Base-by-base conservation (phyloP, 169 alveolate genomes). In the Cytauxzoon felis region DNA sequence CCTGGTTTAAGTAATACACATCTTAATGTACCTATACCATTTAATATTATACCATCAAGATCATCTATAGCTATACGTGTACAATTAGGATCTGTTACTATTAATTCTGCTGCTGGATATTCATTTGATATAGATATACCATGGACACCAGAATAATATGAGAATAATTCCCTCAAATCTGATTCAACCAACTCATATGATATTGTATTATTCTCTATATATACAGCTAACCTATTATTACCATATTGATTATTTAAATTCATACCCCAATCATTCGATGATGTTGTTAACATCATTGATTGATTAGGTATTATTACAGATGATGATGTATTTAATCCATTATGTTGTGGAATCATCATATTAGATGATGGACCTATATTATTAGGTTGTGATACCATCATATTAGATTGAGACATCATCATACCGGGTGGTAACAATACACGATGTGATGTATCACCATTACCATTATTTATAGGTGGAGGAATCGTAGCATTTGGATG, bases 121-220 rank as follows among this genome's bases (percentile, higher is more conserved):
- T 67, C 26, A 30, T 42, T 43, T 7, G 59, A 27, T 29, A 73
- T 29, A 16, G 67, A 19, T 11, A 73, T 2, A 21, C 21, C 26
- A 27, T 52, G 6, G 0, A 59, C 60, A 36, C 79, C 84, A 11
- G 78, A 61, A 36, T 51, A 73, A 38, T 73, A 36, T 8, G 60
- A 47, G 27, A 73, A 73, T 40, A 73, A 57, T 65, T 73, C 84
- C 78, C 61, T 33, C 2, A 73, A 36, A 50, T 73, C 84, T 21
- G 42, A 29, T 26, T 73, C 79, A 3, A 73, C 54, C 16, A 73
- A 30, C 0, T 50, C 67, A 72, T 21, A 73, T 19, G 57, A 38
- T 33, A 30, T 33, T 30, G 18, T 54, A 4, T 69, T 59, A 53
- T 64, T 9, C 27, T 51, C 79, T 19, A 73, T 9, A 24, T 53